phyloP scores from a whole-genome alignment of 1,139 yeast genomes.

The Hanseniaspora sp. region DNA sequence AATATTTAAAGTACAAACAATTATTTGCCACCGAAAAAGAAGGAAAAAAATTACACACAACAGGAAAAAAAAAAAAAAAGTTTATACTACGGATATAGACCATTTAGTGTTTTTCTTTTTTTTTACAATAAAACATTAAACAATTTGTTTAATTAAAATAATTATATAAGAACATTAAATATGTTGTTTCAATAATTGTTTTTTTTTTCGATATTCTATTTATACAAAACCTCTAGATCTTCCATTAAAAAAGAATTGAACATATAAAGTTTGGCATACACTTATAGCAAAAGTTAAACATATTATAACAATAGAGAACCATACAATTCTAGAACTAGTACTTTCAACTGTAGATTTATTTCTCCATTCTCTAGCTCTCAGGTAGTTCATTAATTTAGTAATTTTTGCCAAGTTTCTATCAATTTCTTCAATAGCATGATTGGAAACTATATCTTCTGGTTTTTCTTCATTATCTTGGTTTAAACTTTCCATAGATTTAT shows the following conservation, averaged over 20 bases:
- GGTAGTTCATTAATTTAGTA: slow-evolving; percentile 47
- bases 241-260: slow-evolving; percentile 37
- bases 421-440: slow-evolving; percentile 46
- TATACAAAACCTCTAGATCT: slow-evolving; percentile 34
- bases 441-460: slow-evolving; percentile 46
- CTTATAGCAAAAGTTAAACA: slow-evolving; percentile 57
- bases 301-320: slow-evolving; percentile 51
- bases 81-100: too few species aligned
- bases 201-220: background rate
- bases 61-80: too few species aligned
- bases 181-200: too few species aligned
- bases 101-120: too few species aligned
- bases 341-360: slow-evolving; percentile 60
- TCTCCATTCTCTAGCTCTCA: slow-evolving; percentile 64
- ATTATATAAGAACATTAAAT: too few species aligned
- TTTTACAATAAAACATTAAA: too few species aligned
- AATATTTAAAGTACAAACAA: too few species aligned
- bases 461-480: slow-evolving; percentile 35
- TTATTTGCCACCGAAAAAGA: too few species aligned
- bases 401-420: slow-evolving; percentile 50
- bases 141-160: too few species aligned
- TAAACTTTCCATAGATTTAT: slow-evolving; percentile 36
- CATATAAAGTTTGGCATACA: slow-evolving; percentile 49
- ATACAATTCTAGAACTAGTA: slow-evolving; percentile 53
- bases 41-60: too few species aligned